A percentile compares a stretch with the other conserved stretches of the same genome.
These are phyloP conservation scores for Cytospora leucostoma DNA, from an alignment of 2,329 filamentous ascomycete species.

Conservation along the genomic window DNA sequence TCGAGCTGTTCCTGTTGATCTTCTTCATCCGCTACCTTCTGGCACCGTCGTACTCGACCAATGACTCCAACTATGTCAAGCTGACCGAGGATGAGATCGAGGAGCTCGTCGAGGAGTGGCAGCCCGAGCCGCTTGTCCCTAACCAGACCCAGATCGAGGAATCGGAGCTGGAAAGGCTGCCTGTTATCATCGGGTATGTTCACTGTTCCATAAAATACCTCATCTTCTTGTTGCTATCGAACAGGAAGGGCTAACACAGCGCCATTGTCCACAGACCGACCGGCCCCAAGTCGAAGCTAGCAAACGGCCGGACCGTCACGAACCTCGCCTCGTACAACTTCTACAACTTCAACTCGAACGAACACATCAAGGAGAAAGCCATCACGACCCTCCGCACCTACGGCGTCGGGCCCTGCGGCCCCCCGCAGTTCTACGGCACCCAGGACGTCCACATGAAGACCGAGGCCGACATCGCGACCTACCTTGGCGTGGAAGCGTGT, in stretches of 20 bases:
- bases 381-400: conserved; percentile 93
- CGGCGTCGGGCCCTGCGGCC: conserved; percentile 93
- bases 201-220: background rate
- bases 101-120: conserved; percentile 95
- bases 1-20: conserved; percentile 90
- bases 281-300: conserved; percentile 85
- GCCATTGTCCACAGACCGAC: conserved; percentile 62
- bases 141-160: conserved; percentile 74
- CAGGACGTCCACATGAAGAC: conserved; percentile 98
- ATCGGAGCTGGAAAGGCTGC: conserved; percentile 78
- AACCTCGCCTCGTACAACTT: conserved; percentile 97
- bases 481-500: conserved; percentile 82
- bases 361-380: conserved; percentile 90
- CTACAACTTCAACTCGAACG: conserved; percentile 94
- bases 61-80: conserved; percentile 85
- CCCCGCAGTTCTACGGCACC: conserved; percentile 96
- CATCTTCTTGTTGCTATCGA: background rate
- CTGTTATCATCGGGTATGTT: conserved; percentile 81
- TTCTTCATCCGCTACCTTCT: conserved; percentile 95
- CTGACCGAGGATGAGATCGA: conserved; percentile 95
- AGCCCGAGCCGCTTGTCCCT: conserved; percentile 85
- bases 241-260: conserved; percentile 12
- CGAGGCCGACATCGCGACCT: conserved; percentile 88
- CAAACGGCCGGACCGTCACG: conserved; percentile 84
- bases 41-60: conserved; percentile 87